Evolutionary conservation across 2,329 filamentous ascomycete species (phyloP).

Genomic region (Calonectria ilicicola): DNA sequence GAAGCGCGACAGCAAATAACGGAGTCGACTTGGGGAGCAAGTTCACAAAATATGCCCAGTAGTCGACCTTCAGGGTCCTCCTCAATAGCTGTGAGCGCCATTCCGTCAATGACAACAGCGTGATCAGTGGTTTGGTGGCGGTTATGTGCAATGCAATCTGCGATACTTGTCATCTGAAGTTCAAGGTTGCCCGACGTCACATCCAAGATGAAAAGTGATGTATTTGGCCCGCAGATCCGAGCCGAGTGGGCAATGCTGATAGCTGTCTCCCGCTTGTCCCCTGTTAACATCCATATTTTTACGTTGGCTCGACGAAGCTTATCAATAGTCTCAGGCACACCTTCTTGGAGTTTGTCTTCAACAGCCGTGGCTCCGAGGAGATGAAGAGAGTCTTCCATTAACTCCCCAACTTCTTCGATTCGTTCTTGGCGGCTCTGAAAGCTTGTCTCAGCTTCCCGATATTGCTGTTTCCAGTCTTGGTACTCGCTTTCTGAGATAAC

Average conservation of each 20-base stretch:
- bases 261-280: conserved; percentile 87
- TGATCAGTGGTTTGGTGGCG: conserved; percentile 41
- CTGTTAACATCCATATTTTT: conserved; percentile 93
- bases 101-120: conserved; percentile 87
- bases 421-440: conserved; percentile 79
- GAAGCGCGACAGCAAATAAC: conserved; percentile 95
- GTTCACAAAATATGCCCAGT: conserved; percentile 76
- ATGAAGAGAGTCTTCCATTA: conserved; percentile 82
- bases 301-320: conserved; percentile 86
- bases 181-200: conserved; percentile 71
- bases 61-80: conserved; percentile 56
- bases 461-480: conserved; percentile 77
- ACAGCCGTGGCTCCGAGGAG: conserved; percentile 88
- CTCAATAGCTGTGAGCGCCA: conserved; percentile 80
- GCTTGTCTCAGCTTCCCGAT: conserved; percentile 82
- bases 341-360: conserved; percentile 87
- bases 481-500: conserved; percentile 82
- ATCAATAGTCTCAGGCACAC: conserved; percentile 90
- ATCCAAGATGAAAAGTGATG: conserved; percentile 83
- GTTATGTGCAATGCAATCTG: conserved; percentile 70
- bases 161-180: conserved; percentile 71
- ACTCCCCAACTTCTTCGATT: conserved; percentile 82
- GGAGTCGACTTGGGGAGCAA: conserved; percentile 86
- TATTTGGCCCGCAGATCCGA: conserved; percentile 77
- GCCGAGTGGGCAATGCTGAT: conserved; percentile 88